Base-by-base conservation (phyloP, 371 early-diverging fungal genomes). In the Batkoa obscura region DNA sequence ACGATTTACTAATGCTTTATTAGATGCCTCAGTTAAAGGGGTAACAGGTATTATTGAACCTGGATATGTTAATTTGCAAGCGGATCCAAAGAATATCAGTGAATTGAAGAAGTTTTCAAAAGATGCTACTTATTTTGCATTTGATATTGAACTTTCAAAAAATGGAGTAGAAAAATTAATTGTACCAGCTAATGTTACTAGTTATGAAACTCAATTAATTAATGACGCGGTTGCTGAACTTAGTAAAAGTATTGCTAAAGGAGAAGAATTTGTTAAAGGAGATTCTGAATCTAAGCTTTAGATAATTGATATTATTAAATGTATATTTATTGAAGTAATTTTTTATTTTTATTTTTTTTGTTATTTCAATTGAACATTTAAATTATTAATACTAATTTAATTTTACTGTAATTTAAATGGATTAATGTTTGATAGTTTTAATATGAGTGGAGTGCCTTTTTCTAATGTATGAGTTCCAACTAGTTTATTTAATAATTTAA, bases 41-140 rank as follows among this genome's bases (percentile, higher is more conserved):
- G 79, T 79, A 68, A 53, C 68, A 13, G 78, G 79, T 37, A 63
- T 84, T 59, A 72, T 75, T 49, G 89, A 88, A 65, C 82, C 82
- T 57, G 79, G 88, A 2, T 92, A 77, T 64, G 80, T 92, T 55
- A 64, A 75, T 58, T 66, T 75, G 58, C 69, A 72, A 45, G 80
- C 73, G 38, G 67, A 70, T 47, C 71, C 64, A 13, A 66, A 69
- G 41, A 65, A 62, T 46, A 55, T 59, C 0, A 13, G 42, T 1
- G 42, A 58, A 31, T 60, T 65, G 60, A 60, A 54, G 41, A 45
- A 36, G 8, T 12, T 33, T 3, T 52, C 60, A 53, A 62, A 59
- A 33, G 73, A 78, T 2, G 51, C 84, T 38, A 78, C 83, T 2
- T 92, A 78, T 76, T 92, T 92, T 68, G 80, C 89, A 34, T 73